phyloP scores from a whole-genome alignment of 176 grass and related monocot genomes.

The Lolium perenne region DNA sequence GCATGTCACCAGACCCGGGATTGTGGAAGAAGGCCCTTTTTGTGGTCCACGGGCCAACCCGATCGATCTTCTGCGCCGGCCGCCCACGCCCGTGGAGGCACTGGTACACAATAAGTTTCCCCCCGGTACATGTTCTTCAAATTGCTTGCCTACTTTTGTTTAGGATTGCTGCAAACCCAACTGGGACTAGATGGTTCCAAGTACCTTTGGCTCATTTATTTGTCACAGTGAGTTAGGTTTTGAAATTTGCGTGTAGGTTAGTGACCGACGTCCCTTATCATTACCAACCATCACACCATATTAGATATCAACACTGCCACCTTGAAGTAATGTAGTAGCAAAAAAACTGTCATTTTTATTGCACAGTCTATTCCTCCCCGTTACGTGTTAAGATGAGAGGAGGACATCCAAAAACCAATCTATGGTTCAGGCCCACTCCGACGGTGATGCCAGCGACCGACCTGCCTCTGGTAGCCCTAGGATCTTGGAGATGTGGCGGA shows the following conservation, averaged over 20 bases:
- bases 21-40: conserved; percentile 42
- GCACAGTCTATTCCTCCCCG: no score
- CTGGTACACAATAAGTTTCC: neutral
- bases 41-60: conserved; percentile 10
- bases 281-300: neutral
- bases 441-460: no score
- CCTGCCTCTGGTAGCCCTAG: no score
- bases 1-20: conserved; percentile 61
- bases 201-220: neutral
- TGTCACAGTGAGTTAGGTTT: conserved; percentile 19
- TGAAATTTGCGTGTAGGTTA: neutral
- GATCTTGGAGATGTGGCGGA: no score
- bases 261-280: neutral
- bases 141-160: neutral
- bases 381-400: no score
- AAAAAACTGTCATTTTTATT: no score
- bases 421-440: no score
- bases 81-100: neutral
- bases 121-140: neutral
- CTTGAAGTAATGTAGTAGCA: no score
- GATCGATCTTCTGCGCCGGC: conserved; percentile 52
- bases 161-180: neutral
- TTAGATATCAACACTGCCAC: no score
- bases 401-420: no score
- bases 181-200: neutral